Base-by-base conservation (phyloP, 345 rosid species). In the Salix exigua region DNA sequence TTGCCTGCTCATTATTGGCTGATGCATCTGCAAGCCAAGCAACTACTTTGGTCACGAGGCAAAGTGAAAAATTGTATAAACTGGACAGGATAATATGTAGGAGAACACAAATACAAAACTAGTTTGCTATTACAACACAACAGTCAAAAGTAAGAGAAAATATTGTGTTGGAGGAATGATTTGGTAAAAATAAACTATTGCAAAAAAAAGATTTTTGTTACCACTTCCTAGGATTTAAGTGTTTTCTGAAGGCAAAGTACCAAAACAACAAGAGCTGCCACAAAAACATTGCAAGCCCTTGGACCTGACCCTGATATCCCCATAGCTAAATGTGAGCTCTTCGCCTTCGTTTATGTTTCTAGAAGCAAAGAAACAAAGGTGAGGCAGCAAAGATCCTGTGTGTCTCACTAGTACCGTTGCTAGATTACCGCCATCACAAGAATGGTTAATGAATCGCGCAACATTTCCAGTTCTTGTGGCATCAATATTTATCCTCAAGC, bases 351-450 rank as follows among this genome's bases (percentile, higher is more conserved):
- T 72, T 71, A 91, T 89, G 76, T 89, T 92, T 75, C 85, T 88
- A 7, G 93, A 85, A 76, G 99, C 92, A 69, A 93, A 88, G 88
- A 95, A 89, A 85, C 97, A 93, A 19, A 93, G 88, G 14, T 86
- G 94, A 69, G 97, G 94, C 38, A 95, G 70, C 68, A 88, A 63
- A 10, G 84, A 82, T 28, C 97, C 97, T 9, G 91, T 50, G 82
- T 84, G 87, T 80, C 98, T 91, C 79, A 90, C 80, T 5, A 93
- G 81, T 16, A 80, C 77, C 0, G 96, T 87, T 3, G 85, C 87
- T 51, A 95, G 87, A 75, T 93, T 91, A 38, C 96, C 97, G 0
- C 98, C 96, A 26, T 91, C 98, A 72, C 98, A 95, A 55, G 98
- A 95, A 84, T 91, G 99, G 87, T 92, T 94, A 23, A 94, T 86